Conservation (phyloP, 2,329 filamentous ascomycete species). For the Tolypocladium ovalisporum region DNA sequence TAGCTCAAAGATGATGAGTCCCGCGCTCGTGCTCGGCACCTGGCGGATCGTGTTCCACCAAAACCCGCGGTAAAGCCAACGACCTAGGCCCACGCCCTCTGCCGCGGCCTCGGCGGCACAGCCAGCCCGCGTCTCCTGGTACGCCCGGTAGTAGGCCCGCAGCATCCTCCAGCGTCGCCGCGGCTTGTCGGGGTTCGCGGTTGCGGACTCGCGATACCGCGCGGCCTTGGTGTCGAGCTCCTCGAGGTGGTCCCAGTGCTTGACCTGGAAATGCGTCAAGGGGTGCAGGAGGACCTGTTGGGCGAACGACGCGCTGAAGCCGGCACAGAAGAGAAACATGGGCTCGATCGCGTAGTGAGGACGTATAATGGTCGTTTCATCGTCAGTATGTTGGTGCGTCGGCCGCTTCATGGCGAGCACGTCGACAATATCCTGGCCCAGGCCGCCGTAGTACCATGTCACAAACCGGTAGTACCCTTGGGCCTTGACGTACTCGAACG, state of each 20-base stretch:
- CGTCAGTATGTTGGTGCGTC: conserved; percentile 9
- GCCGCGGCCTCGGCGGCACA: conserved; percentile 45
- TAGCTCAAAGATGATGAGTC: conserved; percentile 69
- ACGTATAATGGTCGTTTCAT: conserved; percentile 40
- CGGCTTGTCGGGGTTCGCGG: conserved; percentile 18
- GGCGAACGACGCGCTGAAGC: conserved; percentile 54
- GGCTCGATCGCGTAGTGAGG: conserved; percentile 71
- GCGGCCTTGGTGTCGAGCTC: conserved; percentile 54
- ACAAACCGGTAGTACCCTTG: conserved; percentile 63
- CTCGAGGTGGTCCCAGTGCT: conserved; percentile 64
- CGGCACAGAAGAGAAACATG: conserved; percentile 57
- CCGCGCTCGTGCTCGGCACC: conserved; percentile 66
- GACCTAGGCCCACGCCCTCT: conserved; percentile 43
- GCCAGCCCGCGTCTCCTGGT: conserved; percentile 54
- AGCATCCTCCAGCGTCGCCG: conserved; percentile 40
- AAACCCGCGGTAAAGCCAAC: conserved; percentile 62
- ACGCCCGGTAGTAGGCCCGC: conserved; percentile 58
- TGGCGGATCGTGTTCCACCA: conserved; percentile 62
- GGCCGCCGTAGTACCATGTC: conserved; percentile 55
- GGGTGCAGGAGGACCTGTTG: conserved; percentile 65
- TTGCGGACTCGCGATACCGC: conserved; percentile 26
- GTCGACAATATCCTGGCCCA: conserved; percentile 40
- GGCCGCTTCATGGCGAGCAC: conserved; percentile 36
- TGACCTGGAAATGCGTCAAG: conserved; percentile 56
- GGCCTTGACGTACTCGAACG: conserved; percentile 66